Evolutionary conservation across 495 filamentous ascomycete genomes (phyloP).

Genomic region (Amphirosellinia nigrospora): DNA sequence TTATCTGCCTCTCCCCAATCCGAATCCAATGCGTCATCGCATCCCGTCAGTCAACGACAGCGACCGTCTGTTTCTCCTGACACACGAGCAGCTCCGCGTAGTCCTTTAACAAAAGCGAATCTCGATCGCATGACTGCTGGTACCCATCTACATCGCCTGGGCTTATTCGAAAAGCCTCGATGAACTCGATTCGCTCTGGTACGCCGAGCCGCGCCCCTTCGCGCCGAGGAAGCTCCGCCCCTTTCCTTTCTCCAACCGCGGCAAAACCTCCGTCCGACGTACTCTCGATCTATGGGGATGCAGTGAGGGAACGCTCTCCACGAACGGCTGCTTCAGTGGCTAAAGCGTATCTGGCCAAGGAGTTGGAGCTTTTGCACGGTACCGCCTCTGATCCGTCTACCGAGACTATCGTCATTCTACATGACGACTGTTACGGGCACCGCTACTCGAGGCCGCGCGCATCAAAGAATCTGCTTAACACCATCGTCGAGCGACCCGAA

Average conservation of each 20-base stretch:
- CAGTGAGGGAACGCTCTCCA: conserved; percentile 47
- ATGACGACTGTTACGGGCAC: conserved; percentile 94
- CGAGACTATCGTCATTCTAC: conserved; percentile 80
- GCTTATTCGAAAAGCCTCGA: conserved; percentile 59
- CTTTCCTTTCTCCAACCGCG: conserved; percentile 50
- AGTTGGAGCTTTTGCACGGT: conserved; percentile 67
- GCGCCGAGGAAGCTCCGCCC: conserved; percentile 58
- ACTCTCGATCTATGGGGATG: conserved; percentile 38
- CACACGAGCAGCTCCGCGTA: conserved; percentile 49
- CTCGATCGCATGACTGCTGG: conserved; percentile 35
- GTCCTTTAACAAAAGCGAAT: conserved; percentile 57
- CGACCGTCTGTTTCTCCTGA: conserved; percentile 41
- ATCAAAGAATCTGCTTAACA: conserved; percentile 65
- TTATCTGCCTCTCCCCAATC: conserved; percentile 40
- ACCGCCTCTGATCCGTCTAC: conserved; percentile 52
- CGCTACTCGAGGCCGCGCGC: conserved; percentile 83
- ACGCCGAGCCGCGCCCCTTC: conserved; percentile 46
- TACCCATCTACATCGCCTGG: conserved; percentile 55
- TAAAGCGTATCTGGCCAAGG: conserved; percentile 68
- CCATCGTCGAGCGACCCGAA: conserved; percentile 92
- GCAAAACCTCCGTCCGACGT: conserved; percentile 43
- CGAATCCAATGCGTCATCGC: conserved; percentile 5
- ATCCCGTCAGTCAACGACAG: conserved; percentile 8
- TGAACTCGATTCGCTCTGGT: conserved; percentile 58
- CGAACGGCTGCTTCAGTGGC: conserved; percentile 74